Percentiles rank a stretch among this genome's conserved stretches.
These are phyloP conservation scores for Capsella rubella DNA, from an alignment of 441 rosid species.

Conservation along the genomic window DNA sequence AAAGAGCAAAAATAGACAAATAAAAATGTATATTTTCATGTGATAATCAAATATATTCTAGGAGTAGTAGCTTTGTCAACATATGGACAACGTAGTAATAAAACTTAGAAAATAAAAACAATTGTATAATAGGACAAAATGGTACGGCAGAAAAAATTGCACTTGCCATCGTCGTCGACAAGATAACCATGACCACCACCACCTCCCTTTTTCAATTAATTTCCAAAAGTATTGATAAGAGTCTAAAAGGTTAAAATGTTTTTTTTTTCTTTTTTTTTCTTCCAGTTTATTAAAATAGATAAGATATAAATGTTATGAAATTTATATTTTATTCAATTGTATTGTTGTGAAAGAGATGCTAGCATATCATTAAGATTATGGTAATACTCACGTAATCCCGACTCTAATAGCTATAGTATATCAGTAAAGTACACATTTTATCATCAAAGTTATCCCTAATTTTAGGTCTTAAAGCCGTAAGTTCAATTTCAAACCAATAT, in stretches of 20 bases:
- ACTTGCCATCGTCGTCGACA: constrained; percentile 30
- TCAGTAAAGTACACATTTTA: too few species aligned
- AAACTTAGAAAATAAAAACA: not conserved
- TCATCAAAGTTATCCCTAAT: too few species aligned
- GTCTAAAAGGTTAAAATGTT: not conserved
- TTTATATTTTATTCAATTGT: too few species aligned
- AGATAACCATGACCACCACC: constrained; percentile 31
- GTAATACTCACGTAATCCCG: too few species aligned
- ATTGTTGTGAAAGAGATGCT: too few species aligned
- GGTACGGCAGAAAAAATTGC: constrained; percentile 29
- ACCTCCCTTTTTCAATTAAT: constrained; percentile 17
- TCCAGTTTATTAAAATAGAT: not conserved
- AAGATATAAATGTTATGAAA: too few species aligned
- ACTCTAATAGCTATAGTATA: too few species aligned
- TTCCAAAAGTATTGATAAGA: not conserved
- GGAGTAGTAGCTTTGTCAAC: constrained; percentile 5
- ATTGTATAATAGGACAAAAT: constrained; percentile 21
- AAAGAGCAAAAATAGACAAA: constrained; percentile 12
- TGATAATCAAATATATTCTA: not conserved
- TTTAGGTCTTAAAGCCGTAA: not conserved
- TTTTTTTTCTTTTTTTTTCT: not conserved
- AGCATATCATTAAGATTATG: too few species aligned
- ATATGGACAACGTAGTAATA: not conserved
- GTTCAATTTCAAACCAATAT: not conserved
- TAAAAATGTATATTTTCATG: not conserved